Conservation (phyloP, 1,139 yeast genomes). For the Kodamaea arcana region DNA sequence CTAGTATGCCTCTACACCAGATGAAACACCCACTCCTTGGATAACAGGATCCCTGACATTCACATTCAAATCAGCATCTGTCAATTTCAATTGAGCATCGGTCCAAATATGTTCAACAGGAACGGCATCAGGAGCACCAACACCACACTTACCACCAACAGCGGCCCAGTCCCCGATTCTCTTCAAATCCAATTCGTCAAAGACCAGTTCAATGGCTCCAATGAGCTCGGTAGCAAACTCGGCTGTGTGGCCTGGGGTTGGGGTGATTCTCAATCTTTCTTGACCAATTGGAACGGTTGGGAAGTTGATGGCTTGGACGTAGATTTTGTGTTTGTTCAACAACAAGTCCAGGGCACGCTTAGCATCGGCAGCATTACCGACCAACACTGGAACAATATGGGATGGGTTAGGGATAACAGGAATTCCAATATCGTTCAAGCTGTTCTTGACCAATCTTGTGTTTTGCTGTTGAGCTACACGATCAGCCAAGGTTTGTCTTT, state of each 20-base stretch:
- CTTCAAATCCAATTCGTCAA: slow-evolving; percentile 67
- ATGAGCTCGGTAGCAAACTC: slow-evolving; percentile 74
- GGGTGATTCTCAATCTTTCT: slow-evolving; percentile 93
- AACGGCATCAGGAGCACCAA: slow-evolving; percentile 53
- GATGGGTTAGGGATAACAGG: slow-evolving; percentile 98
- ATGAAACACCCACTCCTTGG: slow-evolving; percentile 60
- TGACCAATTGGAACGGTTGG: slow-evolving; percentile 97
- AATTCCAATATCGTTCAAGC: slow-evolving; percentile 66
- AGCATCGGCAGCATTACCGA: slow-evolving; percentile 92
- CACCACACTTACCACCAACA: slow-evolving; percentile 85
- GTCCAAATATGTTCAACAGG: slow-evolving; percentile 72
- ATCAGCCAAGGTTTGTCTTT: slow-evolving; percentile 70
- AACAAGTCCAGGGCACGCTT: slow-evolving; percentile 86
- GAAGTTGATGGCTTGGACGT: slow-evolving; percentile 96
- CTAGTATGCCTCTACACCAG: slow-evolving; percentile 45
- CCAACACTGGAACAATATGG: slow-evolving; percentile 91
- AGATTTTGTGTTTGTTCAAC: slow-evolving; percentile 77
- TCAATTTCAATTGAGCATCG: slow-evolving; percentile 63
- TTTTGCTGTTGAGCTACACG: slow-evolving; percentile 82
- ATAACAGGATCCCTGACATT: slow-evolving; percentile 62
- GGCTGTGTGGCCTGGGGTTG: slow-evolving; percentile 92
- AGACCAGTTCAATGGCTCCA: slow-evolving; percentile 75
- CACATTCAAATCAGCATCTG: slow-evolving; percentile 58
- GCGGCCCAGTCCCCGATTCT: slow-evolving; percentile 76
- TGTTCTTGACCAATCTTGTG: slow-evolving; percentile 78